phyloP scores from a whole-genome alignment of 495 filamentous ascomycete species.

The Endocarpon pusillum region DNA sequence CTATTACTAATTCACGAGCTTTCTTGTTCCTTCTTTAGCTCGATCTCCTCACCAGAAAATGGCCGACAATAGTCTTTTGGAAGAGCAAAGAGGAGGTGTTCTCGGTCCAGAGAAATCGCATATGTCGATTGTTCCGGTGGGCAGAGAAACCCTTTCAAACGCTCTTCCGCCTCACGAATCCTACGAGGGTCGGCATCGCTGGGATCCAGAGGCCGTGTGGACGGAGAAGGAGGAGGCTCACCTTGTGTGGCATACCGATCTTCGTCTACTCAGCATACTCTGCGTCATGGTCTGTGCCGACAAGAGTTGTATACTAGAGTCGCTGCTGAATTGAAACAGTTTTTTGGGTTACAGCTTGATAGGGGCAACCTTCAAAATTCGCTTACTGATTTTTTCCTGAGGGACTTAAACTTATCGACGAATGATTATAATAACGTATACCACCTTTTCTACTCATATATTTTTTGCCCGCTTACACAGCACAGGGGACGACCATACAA shows the following conservation, averaged over 20 bases:
- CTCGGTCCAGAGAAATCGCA: not conserved
- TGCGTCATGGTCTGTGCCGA: slow-evolving; percentile 19
- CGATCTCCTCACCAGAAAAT: too few relatives aligned
- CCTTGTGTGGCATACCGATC: slow-evolving; percentile 35
- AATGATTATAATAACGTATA: slow-evolving; percentile 29
- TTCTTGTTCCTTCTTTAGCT: too few relatives aligned
- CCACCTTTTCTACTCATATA: slow-evolving; percentile 28
- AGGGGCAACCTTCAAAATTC: slow-evolving; percentile 38
- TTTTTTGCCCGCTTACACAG: slow-evolving; percentile 5
- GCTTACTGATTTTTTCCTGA: slow-evolving; percentile 35
- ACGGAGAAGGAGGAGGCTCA: slow-evolving; percentile 33
- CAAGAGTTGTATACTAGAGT: too few relatives aligned
- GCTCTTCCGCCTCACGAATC: slow-evolving; percentile 13
- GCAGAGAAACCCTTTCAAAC: slow-evolving; percentile 12
- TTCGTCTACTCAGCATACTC: slow-evolving; percentile 31
- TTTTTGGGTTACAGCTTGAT: slow-evolving; percentile 41
- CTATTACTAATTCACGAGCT: too few relatives aligned
- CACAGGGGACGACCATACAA: slow-evolving; percentile 19
- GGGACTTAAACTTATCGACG: slow-evolving; percentile 33
- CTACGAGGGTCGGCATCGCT: slow-evolving; percentile 33
- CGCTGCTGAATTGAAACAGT: slow-evolving; percentile 32
- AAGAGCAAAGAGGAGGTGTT: slow-evolving; percentile 1
- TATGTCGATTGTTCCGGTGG: too few relatives aligned
- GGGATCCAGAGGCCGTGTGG: slow-evolving; percentile 36
- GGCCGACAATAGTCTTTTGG: slow-evolving; percentile 3